Base-by-base conservation (phyloP, 306 rosid genomes). In the Casuarina cunninghamiana region DNA sequence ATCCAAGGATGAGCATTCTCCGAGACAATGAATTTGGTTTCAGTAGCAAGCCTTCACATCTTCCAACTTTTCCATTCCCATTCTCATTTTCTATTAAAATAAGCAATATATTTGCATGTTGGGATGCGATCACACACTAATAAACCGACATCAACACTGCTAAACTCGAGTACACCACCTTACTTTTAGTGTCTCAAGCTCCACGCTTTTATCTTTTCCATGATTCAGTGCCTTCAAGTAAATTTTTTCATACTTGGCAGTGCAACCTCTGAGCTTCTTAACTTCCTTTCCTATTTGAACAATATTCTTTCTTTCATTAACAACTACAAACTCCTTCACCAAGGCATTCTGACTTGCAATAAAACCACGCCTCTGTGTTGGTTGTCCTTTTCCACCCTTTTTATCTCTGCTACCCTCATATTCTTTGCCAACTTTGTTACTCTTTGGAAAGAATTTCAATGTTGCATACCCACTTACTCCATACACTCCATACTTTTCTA, bases 401-500 rank as follows among this genome's bases (percentile, higher is more conserved):
- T 93, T 79, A 77, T 88, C 97, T 85, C 97, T 86, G 85, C 97
- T 98, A 53, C 91, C 98, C 45, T 84, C 94, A 32, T 93, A 96
- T 53, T 91, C 97, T 85, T 93, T 94, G 53, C 98, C 98, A 3
- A 81, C 90, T 89, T 93, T 93, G 75, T 96, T 93, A 71, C 72
- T 50, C 89, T 80, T 91, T 51, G 99, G 98, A 77, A 96, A 96
- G 82, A 96, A 96, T 86, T 91, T 96, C 86, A 96, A 83, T 19
- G 97, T 89, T 50, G 98, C 97, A 86, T 70, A 96, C 75, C 98
- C 99, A 79, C 92, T 88, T 60, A 96, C 87, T 55, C 89, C 97
- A 84, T 81, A 96, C 99, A 96, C 87, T 55, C 89, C 97, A 84
- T 81, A 96, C 99, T 93, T 96, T 81, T 90, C 97, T 75, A 91